Evolutionary conservation across 2,329 filamentous ascomycete species (phyloP), one percentile per base, ranked within the genome.

Genomic region (Periglandula ipomoeae): DNA sequence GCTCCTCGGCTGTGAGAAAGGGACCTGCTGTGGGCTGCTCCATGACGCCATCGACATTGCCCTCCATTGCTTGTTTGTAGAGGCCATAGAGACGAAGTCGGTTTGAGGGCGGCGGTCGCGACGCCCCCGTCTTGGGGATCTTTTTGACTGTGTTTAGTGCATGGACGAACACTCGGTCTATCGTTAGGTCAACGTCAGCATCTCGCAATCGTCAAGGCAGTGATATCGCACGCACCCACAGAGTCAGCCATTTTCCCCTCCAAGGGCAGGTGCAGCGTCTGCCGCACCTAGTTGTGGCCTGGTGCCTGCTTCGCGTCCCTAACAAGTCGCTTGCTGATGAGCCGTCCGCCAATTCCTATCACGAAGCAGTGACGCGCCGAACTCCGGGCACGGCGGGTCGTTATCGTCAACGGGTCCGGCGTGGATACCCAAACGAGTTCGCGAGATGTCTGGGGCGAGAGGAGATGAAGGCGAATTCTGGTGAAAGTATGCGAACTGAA

Each of bases 41-140:
- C 85, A 96, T 94, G 44, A 97, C 89, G 44, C 88, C 87, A 57
- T 93, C 87, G 30, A 97, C 90, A 67, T 98, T 89, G 44, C 93
- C 93, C 72, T 98, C 90, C 93, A 97, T 97, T 53, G 89, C 89
- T 69, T 98, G 93, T 66, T 98, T 98, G 73, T 98, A 98, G 56
- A 98, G 78, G 55, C 93, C 93, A 84, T 98, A 98, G 53, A 98
- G 85, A 50, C 87, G 86, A 58, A 98, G 76, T 50, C 93, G 85
- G 62, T 94, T 90, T 52, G 78, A 74, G 2, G 89, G 81, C 43
- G 93, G 93, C 41, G 93, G 93, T 53, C 93, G 85, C 54, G 88
- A 82, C 46, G 89, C 89, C 54, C 93, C 91, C 17, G 90, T 95
- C 63, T 93, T 91, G 58, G 87, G 87, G 59, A 98, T 94, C 70